Evolutionary conservation across 768 basidiomycete species (phyloP), one percentile per base, ranked within the genome.

Genomic region (Cystofilobasidium macerans): DNA sequence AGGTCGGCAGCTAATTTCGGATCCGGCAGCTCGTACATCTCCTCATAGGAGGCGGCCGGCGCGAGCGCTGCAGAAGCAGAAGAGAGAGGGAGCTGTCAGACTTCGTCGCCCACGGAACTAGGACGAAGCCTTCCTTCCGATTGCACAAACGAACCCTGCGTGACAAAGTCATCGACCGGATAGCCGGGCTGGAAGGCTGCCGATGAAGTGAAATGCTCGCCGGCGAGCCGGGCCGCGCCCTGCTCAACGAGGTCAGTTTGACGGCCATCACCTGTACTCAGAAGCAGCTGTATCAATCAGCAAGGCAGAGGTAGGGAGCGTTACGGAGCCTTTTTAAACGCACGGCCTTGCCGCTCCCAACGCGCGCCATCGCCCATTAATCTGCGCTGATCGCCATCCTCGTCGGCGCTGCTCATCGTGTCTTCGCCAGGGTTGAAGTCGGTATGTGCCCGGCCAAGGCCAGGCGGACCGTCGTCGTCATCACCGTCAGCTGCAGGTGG

Each of bases 1-100:
- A 60, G 38, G 14, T 30, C 38, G 43, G 33, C 58, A 1, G 58
- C 58, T 12, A 60, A 40, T 30, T n/a, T 11, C 5, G 38, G 38
- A 1, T 60, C 58, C 2, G 58, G 58, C 9, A 60, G 38, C 22
- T 38, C 26, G 43, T 60, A 60, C 58, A 54, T 54, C 51, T 54
- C 51, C 28, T 54, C 51, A 14, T 28, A 54, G 2, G 51, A 54
- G 9, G 28, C 51, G 3, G 51, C 26, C 3, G 51, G 51, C 14
- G 51, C 51, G 18, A 54, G 30, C 28, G 51, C 51, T 54, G 51
- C 9, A 4, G 16, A 54, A 3, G 22, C 13, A 22, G 51, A 5
- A 18, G 32, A 20, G n/a, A 54, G 26, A 8, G 2, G 20, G 20
- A 48, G 13, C 13, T n/a, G n/a, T 54, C 30, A 54, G 51, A 9